Conservation (phyloP, 1,284 basidiomycete genomes). For the Thelephora terrestris region DNA sequence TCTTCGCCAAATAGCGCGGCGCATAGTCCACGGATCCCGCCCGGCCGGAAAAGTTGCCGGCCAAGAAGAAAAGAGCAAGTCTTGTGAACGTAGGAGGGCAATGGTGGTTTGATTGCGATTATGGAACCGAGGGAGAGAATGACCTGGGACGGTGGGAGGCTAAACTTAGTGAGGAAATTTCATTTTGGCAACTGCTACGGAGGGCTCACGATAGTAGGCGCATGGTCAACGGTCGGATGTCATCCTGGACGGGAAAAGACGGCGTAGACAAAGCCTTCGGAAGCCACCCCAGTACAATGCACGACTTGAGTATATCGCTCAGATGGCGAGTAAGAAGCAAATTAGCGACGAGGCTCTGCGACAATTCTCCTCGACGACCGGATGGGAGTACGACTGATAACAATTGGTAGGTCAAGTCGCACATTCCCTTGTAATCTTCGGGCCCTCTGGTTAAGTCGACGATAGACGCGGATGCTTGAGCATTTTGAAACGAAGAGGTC, state of each 20-base stretch:
- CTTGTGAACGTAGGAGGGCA: constrained; percentile 41
- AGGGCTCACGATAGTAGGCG: constrained; percentile 49
- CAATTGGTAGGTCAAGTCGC: constrained; percentile 30
- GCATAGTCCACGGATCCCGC: constrained; percentile 58
- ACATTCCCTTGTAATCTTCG: constrained; percentile 34
- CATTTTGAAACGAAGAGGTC: constrained; percentile 3
- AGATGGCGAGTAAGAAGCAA: constrained; percentile 48
- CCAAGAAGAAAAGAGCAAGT: constrained; percentile 51
- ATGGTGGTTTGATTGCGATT: constrained; percentile 33
- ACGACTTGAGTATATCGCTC: constrained; percentile 44
- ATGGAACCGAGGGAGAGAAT: constrained; percentile 54
- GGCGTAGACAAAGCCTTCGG: constrained; percentile 40
- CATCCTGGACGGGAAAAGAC: constrained; percentile 25
- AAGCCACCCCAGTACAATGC: constrained; percentile 60
- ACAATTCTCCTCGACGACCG: constrained; percentile 32
- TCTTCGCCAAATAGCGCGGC: constrained; percentile 58
- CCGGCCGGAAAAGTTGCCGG: constrained; percentile 54
- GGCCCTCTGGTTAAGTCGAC: constrained; percentile 33
- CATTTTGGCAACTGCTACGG: constrained; percentile 4
- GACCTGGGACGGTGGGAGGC: constrained; percentile 51
- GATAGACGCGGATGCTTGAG: constrained; percentile 20
- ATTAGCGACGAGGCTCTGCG: constrained; percentile 51
- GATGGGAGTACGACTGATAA: constrained; percentile 40
- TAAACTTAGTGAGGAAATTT: constrained; percentile 16
- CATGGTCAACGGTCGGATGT: constrained; percentile 36